Percentiles rank a stretch among this genome's conserved stretches.
These are phyloP conservation scores for Lipomyces starkeyi DNA, from an alignment of 805 yeast genomes.

Conservation along the genomic window DNA sequence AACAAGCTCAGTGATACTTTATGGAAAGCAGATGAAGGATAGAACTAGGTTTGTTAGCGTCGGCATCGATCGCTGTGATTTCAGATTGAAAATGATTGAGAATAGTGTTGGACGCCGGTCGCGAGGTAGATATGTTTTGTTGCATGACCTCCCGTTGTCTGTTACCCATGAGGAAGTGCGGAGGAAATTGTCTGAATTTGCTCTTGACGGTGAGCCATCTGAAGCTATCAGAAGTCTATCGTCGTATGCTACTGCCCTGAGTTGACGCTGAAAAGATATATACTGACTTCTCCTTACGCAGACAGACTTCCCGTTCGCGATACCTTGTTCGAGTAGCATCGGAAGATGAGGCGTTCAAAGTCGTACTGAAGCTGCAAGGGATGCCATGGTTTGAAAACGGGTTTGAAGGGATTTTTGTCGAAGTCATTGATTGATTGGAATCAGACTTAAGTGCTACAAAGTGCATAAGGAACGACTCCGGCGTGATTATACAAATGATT, in stretches of 20 bases:
- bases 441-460: no score
- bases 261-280: not conserved
- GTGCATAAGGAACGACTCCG: no score
- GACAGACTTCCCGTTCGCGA: not conserved
- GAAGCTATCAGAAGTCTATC: not conserved
- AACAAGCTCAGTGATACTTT: not conserved
- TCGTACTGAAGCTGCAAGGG: slow-evolving; percentile 10
- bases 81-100: not conserved
- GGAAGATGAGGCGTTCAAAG: slow-evolving; percentile 20
- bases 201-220: not conserved
- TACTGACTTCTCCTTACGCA: not conserved
- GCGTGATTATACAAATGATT: no score
- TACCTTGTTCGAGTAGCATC: slow-evolving; percentile 11
- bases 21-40: not conserved
- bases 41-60: not conserved
- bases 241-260: not conserved
- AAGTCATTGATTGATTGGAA: not conserved
- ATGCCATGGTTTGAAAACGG: slow-evolving; percentile 12
- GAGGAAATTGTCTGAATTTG: not conserved
- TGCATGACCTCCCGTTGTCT: slow-evolving; percentile 3
- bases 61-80: not conserved
- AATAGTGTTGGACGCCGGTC: not conserved
- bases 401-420: not conserved
- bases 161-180: not conserved
- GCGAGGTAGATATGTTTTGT: not conserved